Percentiles rank a stretch among this genome's conserved stretches.
Conservation (phyloP, 805 yeast genomes). For the Kodamaea hsintzibuensis region DNA sequence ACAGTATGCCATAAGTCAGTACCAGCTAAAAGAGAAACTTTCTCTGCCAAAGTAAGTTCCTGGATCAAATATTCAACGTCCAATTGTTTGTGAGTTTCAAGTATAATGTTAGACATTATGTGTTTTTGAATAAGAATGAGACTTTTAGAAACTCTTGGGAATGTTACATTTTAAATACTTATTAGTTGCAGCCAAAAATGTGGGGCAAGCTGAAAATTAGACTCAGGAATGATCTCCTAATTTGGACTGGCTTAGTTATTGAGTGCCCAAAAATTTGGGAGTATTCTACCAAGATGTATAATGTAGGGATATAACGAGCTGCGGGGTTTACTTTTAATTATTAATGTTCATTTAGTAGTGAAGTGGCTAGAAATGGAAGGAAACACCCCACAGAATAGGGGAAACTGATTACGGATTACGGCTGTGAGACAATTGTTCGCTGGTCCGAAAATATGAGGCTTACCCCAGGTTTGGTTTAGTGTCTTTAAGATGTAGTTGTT, state of each 20-base stretch:
- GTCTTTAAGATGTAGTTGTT: no score
- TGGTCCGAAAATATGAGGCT: no score
- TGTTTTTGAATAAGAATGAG: background rate
- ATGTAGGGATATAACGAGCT: background rate
- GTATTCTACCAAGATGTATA: background rate
- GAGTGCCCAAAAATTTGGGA: background rate
- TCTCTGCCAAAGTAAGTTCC: conserved; percentile 35
- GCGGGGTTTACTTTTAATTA: background rate
- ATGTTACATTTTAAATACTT: background rate
- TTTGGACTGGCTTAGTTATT: background rate
- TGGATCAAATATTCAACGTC: conserved; percentile 31
- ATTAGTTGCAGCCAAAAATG: background rate
- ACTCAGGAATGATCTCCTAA: background rate
- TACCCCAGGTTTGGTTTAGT: no score
- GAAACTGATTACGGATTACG: background rate
- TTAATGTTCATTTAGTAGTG: background rate
- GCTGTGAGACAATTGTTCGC: no score
- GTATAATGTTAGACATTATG: background rate
- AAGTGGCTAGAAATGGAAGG: background rate
- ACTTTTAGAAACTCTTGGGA: background rate
- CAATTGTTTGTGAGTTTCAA: background rate
- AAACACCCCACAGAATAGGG: background rate
- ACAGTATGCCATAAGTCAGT: conserved; percentile 18
- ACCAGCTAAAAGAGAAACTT: conserved; percentile 40
- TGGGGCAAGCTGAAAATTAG: background rate